Percentiles rank a stretch among this genome's conserved stretches.
Evolutionary conservation across 306 rosid genomes (phyloP).

Genomic region (Geum urbanum): DNA sequence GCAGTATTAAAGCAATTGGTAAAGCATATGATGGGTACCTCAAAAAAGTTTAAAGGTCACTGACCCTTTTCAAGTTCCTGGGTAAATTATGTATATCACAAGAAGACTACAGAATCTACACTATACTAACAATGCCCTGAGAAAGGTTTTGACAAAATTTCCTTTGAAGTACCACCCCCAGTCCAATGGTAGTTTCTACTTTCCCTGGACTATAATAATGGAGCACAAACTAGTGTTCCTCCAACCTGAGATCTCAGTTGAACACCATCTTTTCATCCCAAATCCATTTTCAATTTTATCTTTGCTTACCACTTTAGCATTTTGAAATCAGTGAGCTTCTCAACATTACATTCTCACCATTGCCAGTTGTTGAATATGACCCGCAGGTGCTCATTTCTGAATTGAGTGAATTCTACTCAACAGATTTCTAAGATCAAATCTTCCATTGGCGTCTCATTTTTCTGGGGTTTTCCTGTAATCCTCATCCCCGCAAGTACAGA

Average conservation of each 20-base stretch:
- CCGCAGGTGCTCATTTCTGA: conserved; percentile 19
- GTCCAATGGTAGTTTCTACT: not conserved
- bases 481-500: conserved; percentile 79
- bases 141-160: not conserved
- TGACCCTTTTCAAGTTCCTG: not conserved
- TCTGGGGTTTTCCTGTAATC: conserved; percentile 42
- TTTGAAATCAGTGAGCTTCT: conserved; percentile 14
- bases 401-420: not conserved
- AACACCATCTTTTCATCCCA: conserved; percentile 6
- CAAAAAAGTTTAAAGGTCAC: not conserved
- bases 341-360: not conserved
- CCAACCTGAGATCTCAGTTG: not conserved
- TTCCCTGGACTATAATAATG: not conserved
- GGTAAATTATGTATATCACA: conserved; percentile 8
- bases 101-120: not conserved
- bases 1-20: not conserved
- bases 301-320: not conserved
- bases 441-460: conserved; percentile 17
- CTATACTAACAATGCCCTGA: not conserved
- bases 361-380: conserved; percentile 11
- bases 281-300: not conserved
- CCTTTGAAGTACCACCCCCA: not conserved
- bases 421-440: not conserved
- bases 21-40: too few species aligned
- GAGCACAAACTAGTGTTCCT: not conserved